Percentiles rank a stretch among this genome's conserved stretches.
Conservation (phyloP, 2,329 filamentous ascomycete genomes). For the Seiridium cupressi region DNA sequence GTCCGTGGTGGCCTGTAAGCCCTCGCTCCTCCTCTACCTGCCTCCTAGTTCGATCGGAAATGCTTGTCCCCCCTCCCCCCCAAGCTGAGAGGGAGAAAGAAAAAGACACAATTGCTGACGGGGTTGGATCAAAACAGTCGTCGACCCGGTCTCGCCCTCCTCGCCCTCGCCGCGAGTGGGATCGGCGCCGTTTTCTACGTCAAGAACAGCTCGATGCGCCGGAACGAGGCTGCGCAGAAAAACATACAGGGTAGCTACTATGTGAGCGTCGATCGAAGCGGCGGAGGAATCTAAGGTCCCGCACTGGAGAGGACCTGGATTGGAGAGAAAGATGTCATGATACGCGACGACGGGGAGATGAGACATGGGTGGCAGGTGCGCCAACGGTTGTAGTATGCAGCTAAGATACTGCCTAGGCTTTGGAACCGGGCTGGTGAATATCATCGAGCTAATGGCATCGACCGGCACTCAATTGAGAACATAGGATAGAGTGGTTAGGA, state of each 20-base stretch:
- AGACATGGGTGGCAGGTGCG: not conserved
- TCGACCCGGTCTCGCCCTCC: constrained; percentile 33
- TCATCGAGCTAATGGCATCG: too few species aligned
- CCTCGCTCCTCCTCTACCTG: not conserved
- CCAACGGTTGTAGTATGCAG: not conserved
- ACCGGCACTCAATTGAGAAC: too few species aligned
- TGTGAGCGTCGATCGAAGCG: constrained; percentile 52
- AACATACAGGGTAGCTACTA: constrained; percentile 36
- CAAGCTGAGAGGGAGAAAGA: too few species aligned
- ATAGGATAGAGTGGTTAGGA: too few species aligned
- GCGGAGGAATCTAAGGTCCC: constrained; percentile 27
- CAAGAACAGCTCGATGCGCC: constrained; percentile 31
- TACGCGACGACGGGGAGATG: too few species aligned
- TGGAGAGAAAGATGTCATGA: not conserved
- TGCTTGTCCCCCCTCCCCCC: too few species aligned
- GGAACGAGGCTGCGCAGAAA: constrained; percentile 43
- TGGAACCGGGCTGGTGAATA: too few species aligned
- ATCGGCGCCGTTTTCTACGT: constrained; percentile 30
- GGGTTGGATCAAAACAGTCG: constrained; percentile 24
- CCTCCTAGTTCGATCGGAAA: not conserved
- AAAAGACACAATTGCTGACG: not conserved
- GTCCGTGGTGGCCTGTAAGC: not conserved
- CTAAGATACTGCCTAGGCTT: too few species aligned
- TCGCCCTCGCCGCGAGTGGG: constrained; percentile 29
- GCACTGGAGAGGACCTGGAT: not conserved